These are phyloP conservation scores for Cladorrhinum sp. DNA, from an alignment of 2,329 filamentous ascomycete species.

Conservation along the genomic window DNA sequence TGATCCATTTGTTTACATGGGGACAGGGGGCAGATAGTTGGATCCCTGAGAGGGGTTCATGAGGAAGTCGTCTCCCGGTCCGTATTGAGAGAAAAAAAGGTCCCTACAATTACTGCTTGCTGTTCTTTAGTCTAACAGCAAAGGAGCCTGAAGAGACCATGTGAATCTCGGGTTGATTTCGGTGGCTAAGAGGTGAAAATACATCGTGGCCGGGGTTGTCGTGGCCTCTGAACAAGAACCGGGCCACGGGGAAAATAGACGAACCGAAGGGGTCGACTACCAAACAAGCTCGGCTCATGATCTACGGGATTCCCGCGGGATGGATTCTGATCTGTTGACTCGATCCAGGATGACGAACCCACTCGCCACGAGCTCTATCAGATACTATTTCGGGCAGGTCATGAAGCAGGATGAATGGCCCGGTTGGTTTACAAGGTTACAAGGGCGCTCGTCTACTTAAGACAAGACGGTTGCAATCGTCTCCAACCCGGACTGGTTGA, in stretches of 20 bases:
- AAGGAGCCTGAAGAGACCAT: neutral
- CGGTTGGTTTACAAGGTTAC: neutral
- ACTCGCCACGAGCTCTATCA: neutral
- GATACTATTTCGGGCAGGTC: slow-evolving; percentile 2
- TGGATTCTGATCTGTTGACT: neutral
- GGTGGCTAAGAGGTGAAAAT: neutral
- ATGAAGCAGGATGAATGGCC: neutral
- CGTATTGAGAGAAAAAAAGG: neutral
- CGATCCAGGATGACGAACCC: neutral
- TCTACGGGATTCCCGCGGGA: neutral
- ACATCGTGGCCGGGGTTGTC: neutral
- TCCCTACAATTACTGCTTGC: neutral
- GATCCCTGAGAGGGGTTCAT: neutral
- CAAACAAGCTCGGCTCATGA: neutral
- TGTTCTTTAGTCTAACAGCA: neutral
- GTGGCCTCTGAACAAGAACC: neutral
- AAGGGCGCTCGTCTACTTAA: slow-evolving; percentile 3
- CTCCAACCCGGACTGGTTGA: slow-evolving; percentile 4
- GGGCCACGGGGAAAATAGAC: neutral
- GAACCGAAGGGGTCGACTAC: neutral
- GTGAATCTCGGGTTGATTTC: neutral
- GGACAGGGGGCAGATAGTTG: neutral
- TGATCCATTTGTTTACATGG: neutral
- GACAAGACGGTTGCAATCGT: neutral
- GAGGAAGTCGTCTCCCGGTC: neutral